These are phyloP conservation scores for Eucalyptus albens DNA, from an alignment of 345 rosid genomes.

Conservation along the genomic window DNA sequence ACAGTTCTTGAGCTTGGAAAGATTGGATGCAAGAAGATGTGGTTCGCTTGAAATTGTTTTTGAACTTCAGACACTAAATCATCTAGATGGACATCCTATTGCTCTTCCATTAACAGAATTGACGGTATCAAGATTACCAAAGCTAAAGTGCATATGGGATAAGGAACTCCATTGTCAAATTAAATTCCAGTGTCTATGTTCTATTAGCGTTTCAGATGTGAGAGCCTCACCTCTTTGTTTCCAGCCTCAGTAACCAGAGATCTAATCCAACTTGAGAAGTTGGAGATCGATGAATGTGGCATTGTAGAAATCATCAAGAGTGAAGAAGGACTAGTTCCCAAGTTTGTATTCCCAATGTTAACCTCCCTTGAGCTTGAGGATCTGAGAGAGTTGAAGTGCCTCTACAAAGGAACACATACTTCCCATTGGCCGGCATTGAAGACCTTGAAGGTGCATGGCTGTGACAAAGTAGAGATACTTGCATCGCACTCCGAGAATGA, in stretches of 20 bases:
- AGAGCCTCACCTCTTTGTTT: background rate
- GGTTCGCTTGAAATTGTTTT: background rate
- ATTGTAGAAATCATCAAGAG: background rate
- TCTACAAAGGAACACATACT: no score
- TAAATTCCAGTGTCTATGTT: background rate
- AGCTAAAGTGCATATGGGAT: background rate
- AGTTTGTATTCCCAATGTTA: no score
- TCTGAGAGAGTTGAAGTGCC: no score
- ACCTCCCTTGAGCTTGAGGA: rapidly evolving
- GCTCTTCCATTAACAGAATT: background rate
- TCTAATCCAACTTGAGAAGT: background rate
- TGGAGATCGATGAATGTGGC: background rate
- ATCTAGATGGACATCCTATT: background rate
- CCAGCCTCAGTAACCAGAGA: rapidly evolving
- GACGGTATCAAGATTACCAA: background rate
- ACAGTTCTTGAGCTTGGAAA: background rate
- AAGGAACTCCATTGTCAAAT: rapidly evolving
- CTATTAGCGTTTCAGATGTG: rapidly evolving
- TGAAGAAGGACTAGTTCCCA: background rate
- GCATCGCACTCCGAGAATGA: rapidly evolving
- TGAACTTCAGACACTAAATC: rapidly evolving
- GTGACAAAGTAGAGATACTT: no score
- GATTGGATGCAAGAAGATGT: background rate
- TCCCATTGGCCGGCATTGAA: no score
- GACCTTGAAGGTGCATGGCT: no score